Conservation (phyloP, 768 basidiomycete genomes). For the Trametes sanguinea region DNA sequence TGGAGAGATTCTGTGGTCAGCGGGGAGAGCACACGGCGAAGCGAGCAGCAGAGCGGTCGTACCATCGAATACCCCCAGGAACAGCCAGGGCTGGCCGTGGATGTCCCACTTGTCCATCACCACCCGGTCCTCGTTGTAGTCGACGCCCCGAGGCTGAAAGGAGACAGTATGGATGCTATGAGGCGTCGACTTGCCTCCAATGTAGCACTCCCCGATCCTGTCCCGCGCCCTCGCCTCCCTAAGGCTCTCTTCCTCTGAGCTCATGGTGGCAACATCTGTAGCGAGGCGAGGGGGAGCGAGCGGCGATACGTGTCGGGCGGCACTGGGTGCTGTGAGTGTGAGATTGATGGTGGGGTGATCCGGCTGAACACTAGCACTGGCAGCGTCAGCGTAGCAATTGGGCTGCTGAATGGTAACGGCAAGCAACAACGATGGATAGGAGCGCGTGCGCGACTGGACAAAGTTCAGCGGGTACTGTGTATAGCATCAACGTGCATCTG, state of each 20-base stretch:
- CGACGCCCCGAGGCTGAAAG: constrained; percentile 3
- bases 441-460: neutral
- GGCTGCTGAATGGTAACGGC: too few relatives aligned
- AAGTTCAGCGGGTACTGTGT: neutral
- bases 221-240: neutral
- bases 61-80: constrained; percentile 15
- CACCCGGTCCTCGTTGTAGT: constrained; percentile 4
- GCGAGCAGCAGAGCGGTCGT: neutral
- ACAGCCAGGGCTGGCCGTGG: neutral
- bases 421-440: too few relatives aligned
- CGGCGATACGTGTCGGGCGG: too few relatives aligned
- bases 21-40: too few relatives aligned
- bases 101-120: neutral
- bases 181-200: neutral
- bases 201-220: neutral
- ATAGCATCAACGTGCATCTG: neutral
- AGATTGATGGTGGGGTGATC: too few relatives aligned
- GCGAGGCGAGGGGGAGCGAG: too few relatives aligned
- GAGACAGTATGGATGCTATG: neutral
- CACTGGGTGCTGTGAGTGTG: too few relatives aligned
- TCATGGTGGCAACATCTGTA: too few relatives aligned
- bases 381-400: too few relatives aligned
- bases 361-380: too few relatives aligned
- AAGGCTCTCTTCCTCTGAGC: neutral
- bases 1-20: too few relatives aligned